Evolutionary conservation across 441 rosid genomes (phyloP), one percentile per base, ranked within the genome.

Genomic region (Rhodomyrtus psidioides): DNA sequence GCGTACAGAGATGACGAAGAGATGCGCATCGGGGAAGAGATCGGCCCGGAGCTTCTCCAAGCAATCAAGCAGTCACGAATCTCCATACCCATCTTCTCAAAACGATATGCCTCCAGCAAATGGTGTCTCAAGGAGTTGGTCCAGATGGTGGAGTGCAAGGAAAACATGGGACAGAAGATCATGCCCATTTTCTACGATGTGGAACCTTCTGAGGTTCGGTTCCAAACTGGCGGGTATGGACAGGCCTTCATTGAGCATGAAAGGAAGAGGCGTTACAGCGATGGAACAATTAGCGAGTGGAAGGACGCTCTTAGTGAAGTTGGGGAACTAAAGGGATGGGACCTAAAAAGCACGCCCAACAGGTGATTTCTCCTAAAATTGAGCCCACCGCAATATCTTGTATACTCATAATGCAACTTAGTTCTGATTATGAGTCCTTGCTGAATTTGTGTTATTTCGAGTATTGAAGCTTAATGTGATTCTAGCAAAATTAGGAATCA

Each of bases 341-440:
- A 27, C 74, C 74, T 60, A 0, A 10, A 7, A 0, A 60, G 74
- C 39, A 27, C 6, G 39, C 74, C 83, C 0, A 30, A 81, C 55
- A 28, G 83, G 83, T 81, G 39, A 46, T 13, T 51, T 1, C 7
- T 81, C n/a, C 28, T 51, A 8, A 24, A 19, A 27, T 60, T 15
- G 15, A 0, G 74, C 0, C 0, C 1, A 44, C 46, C 0, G 28
- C 56, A n/a, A 49, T 51, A 81, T 6, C 49, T 81, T n/a, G 13
- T 0, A 51, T 81, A 0, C 39, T 26, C 26, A 3, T 12, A n/a
- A 24, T 26, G 55, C 0, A 53, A 0, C 0, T 15, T 51, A 8
- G 19, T 26, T 81, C 0, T 51, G 34, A 81, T 81, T n/a, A n/a
- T 13, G 56, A n/a, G 24, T 0, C 24, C 12, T 60, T 60, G 39